These are phyloP conservation scores for Tylopilus sp. DNA, from an alignment of 768 basidiomycete species.

Conservation along the genomic window DNA sequence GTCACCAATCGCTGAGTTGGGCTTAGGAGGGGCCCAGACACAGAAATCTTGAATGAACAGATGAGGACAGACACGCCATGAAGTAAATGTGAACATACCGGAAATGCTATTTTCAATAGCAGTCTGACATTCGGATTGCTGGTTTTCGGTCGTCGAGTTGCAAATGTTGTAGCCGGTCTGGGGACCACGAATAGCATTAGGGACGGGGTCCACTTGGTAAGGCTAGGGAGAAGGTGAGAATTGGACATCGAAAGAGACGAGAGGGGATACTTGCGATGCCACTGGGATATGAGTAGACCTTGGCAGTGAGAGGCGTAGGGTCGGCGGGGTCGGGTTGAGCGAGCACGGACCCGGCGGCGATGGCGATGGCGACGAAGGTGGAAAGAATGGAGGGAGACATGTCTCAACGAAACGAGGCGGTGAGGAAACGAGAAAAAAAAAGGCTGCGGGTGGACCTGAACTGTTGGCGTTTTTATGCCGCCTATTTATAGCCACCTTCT, in stretches of 20 bases:
- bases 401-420: conserved; percentile 20
- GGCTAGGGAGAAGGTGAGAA: conserved; percentile 35
- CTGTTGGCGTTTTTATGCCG: conserved; percentile 1
- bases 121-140: conserved; percentile 67
- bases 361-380: conserved; percentile 30
- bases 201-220: conserved; percentile 45
- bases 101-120: conserved; percentile 53
- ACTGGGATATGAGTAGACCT: conserved; percentile 42
- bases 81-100: conserved; percentile 23
- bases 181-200: conserved; percentile 46
- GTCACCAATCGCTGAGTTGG: conserved; percentile 56
- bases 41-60: conserved; percentile 59
- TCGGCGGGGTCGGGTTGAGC: conserved; percentile 40
- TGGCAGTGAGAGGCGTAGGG: conserved; percentile 44
- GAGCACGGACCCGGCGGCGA: conserved; percentile 27
- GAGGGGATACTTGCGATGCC: conserved; percentile 35
- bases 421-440: background rate
- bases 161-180: conserved; percentile 67
- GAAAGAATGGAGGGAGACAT: conserved; percentile 53
- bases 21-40: conserved; percentile 53
- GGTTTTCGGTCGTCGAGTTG: conserved; percentile 64
- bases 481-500: conserved; percentile 10
- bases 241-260: background rate
- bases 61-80: conserved; percentile 12
- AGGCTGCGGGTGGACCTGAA: background rate